Conservation (phyloP, 331 rosid species). For the Pyracantha coccinea region DNA sequence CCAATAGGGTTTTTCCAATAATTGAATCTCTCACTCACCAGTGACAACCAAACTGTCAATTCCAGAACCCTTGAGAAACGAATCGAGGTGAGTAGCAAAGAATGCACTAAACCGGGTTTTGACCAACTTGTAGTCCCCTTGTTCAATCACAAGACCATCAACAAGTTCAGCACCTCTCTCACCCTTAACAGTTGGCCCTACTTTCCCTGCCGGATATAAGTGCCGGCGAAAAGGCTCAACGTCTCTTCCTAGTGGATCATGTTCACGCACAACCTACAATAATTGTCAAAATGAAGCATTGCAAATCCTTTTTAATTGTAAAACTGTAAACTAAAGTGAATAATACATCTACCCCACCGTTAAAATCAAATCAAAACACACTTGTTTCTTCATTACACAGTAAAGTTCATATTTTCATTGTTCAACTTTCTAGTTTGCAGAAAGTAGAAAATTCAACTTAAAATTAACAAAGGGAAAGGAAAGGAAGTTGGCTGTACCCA, state of each 20-base stretch:
- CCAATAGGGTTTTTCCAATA: not conserved
- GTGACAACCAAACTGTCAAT: constrained; percentile 54
- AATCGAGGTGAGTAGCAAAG: constrained; percentile 73
- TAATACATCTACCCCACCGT: not conserved
- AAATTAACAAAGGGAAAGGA: not conserved
- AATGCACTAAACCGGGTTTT: constrained; percentile 92
- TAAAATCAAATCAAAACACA: not conserved
- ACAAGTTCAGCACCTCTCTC: constrained; percentile 66
- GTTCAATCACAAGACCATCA: constrained; percentile 67
- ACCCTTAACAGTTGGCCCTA: constrained; percentile 55
- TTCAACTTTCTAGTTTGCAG: not conserved
- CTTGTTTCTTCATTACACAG: not conserved
- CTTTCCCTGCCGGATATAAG: constrained; percentile 35
- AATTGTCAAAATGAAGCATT: not conserved
- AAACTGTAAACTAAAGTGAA: not conserved
- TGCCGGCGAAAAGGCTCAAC: constrained; percentile 80
- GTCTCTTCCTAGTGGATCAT: constrained; percentile 80
- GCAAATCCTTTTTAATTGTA: not conserved
- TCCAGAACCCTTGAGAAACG: constrained; percentile 57
- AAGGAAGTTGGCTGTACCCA: constrained; percentile 40
- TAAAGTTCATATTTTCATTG: not conserved
- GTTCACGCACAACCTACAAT: constrained; percentile 75
- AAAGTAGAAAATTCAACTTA: not conserved
- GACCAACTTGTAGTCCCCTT: constrained; percentile 79
- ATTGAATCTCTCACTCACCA: constrained; percentile 37